Base-by-base conservation (phyloP, 1,284 basidiomycete species). In the Rhizoctonia solani region DNA sequence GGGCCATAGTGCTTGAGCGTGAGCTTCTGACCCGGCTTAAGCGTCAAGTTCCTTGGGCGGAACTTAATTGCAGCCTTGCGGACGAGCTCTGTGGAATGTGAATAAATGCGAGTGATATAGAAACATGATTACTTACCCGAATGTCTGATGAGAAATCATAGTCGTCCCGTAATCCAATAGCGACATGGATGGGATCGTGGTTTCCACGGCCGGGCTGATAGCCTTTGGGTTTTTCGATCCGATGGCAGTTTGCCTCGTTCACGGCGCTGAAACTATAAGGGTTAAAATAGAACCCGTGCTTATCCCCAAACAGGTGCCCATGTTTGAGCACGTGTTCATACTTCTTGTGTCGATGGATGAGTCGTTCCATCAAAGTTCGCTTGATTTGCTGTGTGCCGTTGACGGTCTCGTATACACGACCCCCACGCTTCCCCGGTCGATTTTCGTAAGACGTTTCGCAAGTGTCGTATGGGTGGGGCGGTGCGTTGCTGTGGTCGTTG, bases 371-470 rank as follows among this genome's bases (percentile, higher is more conserved):
- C 37, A 8, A 8, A 8, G 37, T 39, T 8, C 37, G 37, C 29
- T 16, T 8, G 0, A 53, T 32, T 30, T 9, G 11, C 53, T 39
- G 29, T 21, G 21, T 54, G n/a, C 53, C 53, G 9, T 41, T 41
- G 32, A 53, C 50, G 4, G 9, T 3, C 3, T 14, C 19, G 3
- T n/a, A 16, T 19, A 27, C 3, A 41, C 30, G 37, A 4, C 54
- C 54, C 9, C 54, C 54, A 55, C 37, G 37, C 37, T 41, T 55
- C n/a, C 54, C 37, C 29, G 16, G n/a, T 29, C 34, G 54, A n/a
- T 55, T 39, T 37, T 41, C 54, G 25, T 41, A 54, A 3, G 52
- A 54, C 1, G 52, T 54, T 4, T 25, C 27, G 29, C 52, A 54
- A 34, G 8, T 29, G 4, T 54, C 13, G 30, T 54, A 54, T n/a